A percentile compares a stretch with the other conserved stretches of the same genome.
Evolutionary conservation across 2,329 filamentous ascomycete genomes (phyloP).

Genomic region (Pseudogymnoascus sp.): DNA sequence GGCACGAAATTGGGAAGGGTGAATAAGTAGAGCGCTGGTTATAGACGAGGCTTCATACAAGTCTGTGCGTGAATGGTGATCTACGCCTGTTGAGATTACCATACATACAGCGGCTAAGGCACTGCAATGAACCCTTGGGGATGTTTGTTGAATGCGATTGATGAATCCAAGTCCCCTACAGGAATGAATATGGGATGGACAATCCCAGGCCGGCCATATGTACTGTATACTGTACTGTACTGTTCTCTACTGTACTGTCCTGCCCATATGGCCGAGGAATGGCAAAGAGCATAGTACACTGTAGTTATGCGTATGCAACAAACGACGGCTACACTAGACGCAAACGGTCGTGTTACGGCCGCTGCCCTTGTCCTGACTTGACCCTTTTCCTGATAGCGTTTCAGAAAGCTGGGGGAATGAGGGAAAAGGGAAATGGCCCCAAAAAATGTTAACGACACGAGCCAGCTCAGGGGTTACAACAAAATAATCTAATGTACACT

Average conservation of each 20-base stretch:
- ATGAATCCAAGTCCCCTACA: background rate
- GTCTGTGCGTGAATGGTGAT: conserved; percentile 6
- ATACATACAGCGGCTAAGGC: background rate
- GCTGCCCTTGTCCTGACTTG: background rate
- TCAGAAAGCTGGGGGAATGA: background rate
- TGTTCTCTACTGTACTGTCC: too few species aligned
- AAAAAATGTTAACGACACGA: background rate
- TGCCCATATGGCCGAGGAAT: too few species aligned
- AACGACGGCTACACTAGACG: conserved; percentile 4
- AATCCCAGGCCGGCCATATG: background rate
- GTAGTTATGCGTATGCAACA: background rate
- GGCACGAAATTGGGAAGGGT: conserved; percentile 1
- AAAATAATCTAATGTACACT: background rate
- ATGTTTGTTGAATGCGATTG: background rate
- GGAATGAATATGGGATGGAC: background rate
- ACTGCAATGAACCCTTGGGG: background rate
- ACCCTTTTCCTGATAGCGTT: background rate
- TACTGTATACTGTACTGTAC: background rate
- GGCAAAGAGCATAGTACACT: too few species aligned
- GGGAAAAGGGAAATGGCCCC: background rate
- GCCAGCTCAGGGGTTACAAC: conserved; percentile 5
- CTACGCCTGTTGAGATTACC: conserved; percentile 5
- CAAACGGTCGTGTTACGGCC: conserved; percentile 6
- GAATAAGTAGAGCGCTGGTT: background rate
- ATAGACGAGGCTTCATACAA: background rate